A percentile compares a stretch with the other conserved stretches of the same genome.
These are phyloP conservation scores for Zhuliangozyma blackwelliae DNA, from an alignment of 1,139 yeast genomes.

Conservation along the genomic window DNA sequence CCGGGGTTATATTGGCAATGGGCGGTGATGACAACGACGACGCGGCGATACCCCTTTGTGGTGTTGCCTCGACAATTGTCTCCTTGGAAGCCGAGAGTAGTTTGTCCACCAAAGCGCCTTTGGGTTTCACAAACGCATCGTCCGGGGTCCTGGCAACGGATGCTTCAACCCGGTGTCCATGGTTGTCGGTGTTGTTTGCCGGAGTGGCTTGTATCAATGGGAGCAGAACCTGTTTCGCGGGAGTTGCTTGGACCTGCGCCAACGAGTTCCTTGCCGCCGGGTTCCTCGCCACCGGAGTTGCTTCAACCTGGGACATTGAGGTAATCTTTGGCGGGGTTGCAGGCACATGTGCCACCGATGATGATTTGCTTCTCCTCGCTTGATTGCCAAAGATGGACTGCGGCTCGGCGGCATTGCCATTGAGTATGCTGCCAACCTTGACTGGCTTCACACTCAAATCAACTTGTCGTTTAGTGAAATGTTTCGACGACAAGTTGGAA, in stretches of 20 bases:
- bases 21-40: conserved; percentile 1
- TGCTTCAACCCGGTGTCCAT: no score
- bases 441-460: conserved; percentile 24
- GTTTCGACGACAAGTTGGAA: conserved; percentile 39
- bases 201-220: not conserved
- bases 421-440: conserved; percentile 1
- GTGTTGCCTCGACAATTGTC: conserved; percentile 3
- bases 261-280: no score
- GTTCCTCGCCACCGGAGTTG: conserved; percentile 20
- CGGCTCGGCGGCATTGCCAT: conserved; percentile 3
- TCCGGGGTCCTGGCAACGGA: conserved; percentile 2
- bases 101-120: conserved; percentile 3
- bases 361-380: conserved; percentile 2
- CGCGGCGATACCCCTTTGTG: not conserved
- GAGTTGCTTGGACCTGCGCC: not conserved
- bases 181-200: not conserved
- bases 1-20: conserved; percentile 4
- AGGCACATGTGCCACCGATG: conserved; percentile 16
- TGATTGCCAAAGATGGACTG: conserved; percentile 24
- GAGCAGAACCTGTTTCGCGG: not conserved
- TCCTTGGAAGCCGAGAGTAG: not conserved
- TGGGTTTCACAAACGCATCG: conserved; percentile 2
- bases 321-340: conserved; percentile 18
- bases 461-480: conserved; percentile 44
- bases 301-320: conserved; percentile 24